These are phyloP conservation scores for Paxillus rubicundulus DNA, from an alignment of 768 basidiomycete species.

Conservation along the genomic window DNA sequence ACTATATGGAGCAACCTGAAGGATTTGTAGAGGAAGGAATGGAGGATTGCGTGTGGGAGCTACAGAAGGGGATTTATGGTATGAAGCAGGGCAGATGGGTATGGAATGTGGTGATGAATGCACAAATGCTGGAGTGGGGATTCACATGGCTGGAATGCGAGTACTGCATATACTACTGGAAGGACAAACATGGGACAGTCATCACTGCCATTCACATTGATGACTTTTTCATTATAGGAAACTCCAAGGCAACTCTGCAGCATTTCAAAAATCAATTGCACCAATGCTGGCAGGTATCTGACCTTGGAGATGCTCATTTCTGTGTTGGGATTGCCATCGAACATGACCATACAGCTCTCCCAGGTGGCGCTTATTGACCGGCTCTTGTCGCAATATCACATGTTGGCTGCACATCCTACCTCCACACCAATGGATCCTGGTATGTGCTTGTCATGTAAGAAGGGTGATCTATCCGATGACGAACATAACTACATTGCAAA, in stretches of 20 bases:
- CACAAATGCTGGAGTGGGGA: slow-evolving; percentile 26
- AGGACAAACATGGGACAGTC: slow-evolving; percentile 10
- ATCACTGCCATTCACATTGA: slow-evolving; percentile 37
- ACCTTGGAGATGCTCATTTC: slow-evolving; percentile 31
- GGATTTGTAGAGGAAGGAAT: slow-evolving; percentile 21
- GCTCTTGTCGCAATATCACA: slow-evolving; percentile 12
- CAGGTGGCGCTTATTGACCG: slow-evolving; percentile 3
- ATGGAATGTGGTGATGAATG: slow-evolving; percentile 36
- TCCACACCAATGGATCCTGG: slow-evolving; percentile 18
- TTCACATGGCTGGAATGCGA: slow-evolving; percentile 32
- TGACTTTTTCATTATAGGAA: slow-evolving; percentile 26
- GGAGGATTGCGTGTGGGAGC: slow-evolving; percentile 12
- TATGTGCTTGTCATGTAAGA: slow-evolving; percentile 10
- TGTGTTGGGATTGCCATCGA: slow-evolving; percentile 38
- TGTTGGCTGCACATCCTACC: slow-evolving; percentile 11
- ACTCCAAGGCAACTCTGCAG: slow-evolving; percentile 5
- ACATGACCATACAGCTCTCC: slow-evolving; percentile 15
- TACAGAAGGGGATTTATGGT: slow-evolving; percentile 26
- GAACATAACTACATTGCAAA: neutral
- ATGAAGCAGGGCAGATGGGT: slow-evolving; percentile 30
- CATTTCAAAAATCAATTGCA: slow-evolving; percentile 29
- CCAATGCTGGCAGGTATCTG: slow-evolving; percentile 31
- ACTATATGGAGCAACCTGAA: slow-evolving; percentile 36
- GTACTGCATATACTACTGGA: slow-evolving; percentile 32
- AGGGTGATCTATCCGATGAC: no score